Evolutionary conservation across 257 asterid genomes (phyloP).

Genomic region (Nemophila menziesii): DNA sequence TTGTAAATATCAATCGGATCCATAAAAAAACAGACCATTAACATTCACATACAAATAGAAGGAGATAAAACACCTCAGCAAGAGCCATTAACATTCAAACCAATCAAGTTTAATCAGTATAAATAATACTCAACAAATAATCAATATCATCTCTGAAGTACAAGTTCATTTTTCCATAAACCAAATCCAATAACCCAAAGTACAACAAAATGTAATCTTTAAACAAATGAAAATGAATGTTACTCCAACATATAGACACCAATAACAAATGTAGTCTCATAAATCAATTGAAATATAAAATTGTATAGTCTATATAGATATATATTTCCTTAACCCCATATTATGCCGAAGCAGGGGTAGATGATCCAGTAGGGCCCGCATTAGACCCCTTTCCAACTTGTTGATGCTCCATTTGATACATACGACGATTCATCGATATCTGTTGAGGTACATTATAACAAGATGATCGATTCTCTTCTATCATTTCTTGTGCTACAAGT

Average conservation of each 20-base stretch:
- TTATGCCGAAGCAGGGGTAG: slow-evolving; percentile 39
- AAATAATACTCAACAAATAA: background rate
- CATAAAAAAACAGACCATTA: too few species aligned
- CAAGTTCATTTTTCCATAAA: background rate
- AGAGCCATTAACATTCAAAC: too few species aligned
- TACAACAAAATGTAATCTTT: slow-evolving; percentile 7
- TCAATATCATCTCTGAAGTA: background rate
- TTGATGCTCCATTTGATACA: slow-evolving; percentile 32
- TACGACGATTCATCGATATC: slow-evolving; percentile 34
- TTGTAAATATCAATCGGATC: too few species aligned
- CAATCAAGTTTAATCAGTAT: too few species aligned
- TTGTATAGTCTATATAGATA: too few species aligned
- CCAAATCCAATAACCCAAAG: background rate
- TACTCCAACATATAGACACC: background rate
- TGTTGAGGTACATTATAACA: slow-evolving; percentile 26
- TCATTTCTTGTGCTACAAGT: slow-evolving; percentile 31
- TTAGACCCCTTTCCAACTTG: slow-evolving; percentile 32
- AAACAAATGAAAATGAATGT: background rate
- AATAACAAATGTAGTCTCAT: background rate
- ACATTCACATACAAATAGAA: too few species aligned
- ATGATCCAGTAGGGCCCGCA: slow-evolving; percentile 23
- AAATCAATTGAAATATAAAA: background rate
- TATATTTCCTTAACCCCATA: too few species aligned
- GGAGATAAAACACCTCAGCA: too few species aligned
- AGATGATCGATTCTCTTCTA: slow-evolving; percentile 41